Base-by-base conservation (phyloP, 164 flowering plant genomes). In the Vitis rotundifolia region DNA sequence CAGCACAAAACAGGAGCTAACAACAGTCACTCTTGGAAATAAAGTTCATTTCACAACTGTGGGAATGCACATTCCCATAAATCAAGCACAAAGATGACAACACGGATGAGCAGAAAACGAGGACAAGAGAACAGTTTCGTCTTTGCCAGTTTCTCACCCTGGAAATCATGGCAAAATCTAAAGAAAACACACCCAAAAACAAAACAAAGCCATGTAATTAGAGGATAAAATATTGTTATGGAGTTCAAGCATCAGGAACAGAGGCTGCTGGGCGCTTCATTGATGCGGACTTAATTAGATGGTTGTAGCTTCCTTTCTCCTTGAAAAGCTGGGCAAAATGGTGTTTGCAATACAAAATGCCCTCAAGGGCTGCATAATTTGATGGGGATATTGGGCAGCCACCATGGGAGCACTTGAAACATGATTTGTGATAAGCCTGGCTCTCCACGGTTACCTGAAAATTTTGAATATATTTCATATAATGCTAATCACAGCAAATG, bases 251-350 rank as follows among this genome's bases (percentile, higher is more conserved):
- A 31, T 86, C 96, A 15, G 91, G 91, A 68, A 81, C 82, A 8
- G 88, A 68, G 47, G 90, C 71, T 0, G 88, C 78, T 9, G 87
- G 49, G 10, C 95, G 92, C 79, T 85, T 94, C 60, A 92, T 85
- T 3, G 97, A 87, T 52, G 97, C 97, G 49, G 87, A 90, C 73
- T 91, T 90, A 80, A 90, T 82, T 29, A 95, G 88, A 76, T 95
- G 99, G 77, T 89, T 90, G 83, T 95, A 95, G 86, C 93, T 93
- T 3, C 98, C 99, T 77, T 93, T 95, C 85, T 95, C 99, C 83
- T 90, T 91, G 84, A 95, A 95, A 57, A 95, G 93, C 78, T 95
- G 99, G 2, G 99, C 83, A 82, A 95, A 95, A 79, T 95, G 99
- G 76, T 91, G 99, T 61, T 95, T 95, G 86, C 99, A 95, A 75